Conservation (phyloP, 768 basidiomycete genomes). For the Amanita brunnescens region DNA sequence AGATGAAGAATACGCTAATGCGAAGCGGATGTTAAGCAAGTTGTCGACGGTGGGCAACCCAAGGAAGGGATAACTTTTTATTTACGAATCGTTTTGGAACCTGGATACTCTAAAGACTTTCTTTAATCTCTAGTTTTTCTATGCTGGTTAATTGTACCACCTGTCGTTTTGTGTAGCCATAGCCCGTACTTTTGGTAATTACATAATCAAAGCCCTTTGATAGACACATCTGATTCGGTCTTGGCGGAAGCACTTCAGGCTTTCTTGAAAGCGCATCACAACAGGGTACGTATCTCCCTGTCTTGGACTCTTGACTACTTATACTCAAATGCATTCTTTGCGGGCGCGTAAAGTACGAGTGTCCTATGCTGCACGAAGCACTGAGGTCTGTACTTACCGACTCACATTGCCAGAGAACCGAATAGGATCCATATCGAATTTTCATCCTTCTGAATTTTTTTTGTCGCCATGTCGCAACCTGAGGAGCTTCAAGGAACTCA, state of each 20-base stretch:
- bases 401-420: not conserved
- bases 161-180: not conserved
- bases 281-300: constrained; percentile 1
- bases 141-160: not conserved
- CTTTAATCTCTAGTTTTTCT: not conserved
- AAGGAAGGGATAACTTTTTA: constrained; percentile 14
- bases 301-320: not conserved
- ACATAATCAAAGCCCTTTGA: constrained; percentile 1
- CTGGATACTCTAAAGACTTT: not conserved
- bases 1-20: constrained; percentile 56
- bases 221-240: not conserved
- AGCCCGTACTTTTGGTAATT: not conserved
- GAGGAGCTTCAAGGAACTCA: constrained; percentile 24
- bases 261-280: not conserved
- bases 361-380: not conserved
- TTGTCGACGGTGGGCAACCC: constrained; percentile 28
- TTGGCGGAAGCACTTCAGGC: not conserved
- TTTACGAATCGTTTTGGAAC: not conserved
- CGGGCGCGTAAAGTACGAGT: not conserved
- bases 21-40: constrained; percentile 43
- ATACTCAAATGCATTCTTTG: not conserved
- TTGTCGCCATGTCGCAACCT: constrained; percentile 44
- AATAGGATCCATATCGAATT: not conserved
- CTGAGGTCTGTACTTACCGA: not conserved
- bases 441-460: not conserved